Conservation (phyloP, 495 filamentous ascomycete species). For the Penicillium maclennaniae region DNA sequence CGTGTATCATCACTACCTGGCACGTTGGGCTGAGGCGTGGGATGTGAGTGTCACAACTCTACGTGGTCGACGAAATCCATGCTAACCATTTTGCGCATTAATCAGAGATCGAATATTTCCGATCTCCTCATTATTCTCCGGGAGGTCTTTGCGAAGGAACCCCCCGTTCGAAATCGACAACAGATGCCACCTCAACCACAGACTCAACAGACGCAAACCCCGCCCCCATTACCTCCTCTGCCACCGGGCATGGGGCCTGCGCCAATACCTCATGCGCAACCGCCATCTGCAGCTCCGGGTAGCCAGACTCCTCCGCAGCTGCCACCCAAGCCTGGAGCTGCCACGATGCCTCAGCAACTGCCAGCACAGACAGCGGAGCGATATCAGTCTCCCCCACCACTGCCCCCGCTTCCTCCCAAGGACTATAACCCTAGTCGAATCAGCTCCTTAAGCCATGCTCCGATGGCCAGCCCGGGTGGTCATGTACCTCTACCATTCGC, state of each 20-base stretch:
- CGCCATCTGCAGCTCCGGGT: conserved; percentile 13
- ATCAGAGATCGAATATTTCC: conserved; percentile 71
- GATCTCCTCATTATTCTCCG: conserved; percentile 80
- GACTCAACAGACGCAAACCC: conserved; percentile 40
- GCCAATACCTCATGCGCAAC: conserved; percentile 11
- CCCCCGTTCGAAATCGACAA: conserved; percentile 76
- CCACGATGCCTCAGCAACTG: conserved; percentile 17
- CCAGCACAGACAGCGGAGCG: conserved; percentile 18
- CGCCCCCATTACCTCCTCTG: conserved; percentile 65
- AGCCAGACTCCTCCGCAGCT: conserved; percentile 36
- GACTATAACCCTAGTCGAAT: conserved; percentile 22
- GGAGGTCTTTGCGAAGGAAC: conserved; percentile 90
- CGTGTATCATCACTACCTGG: conserved; percentile 93
- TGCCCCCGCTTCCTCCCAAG: conserved; percentile 43
- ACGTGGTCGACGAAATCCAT: background rate
- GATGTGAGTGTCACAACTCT: conserved; percentile 64
- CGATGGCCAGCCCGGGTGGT: conserved; percentile 10
- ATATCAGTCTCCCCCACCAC: conserved; percentile 31
- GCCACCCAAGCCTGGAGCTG: conserved; percentile 29
- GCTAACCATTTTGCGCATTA: conserved; percentile 3
- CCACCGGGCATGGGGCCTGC: conserved; percentile 56
- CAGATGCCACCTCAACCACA: conserved; percentile 37
- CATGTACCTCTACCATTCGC: conserved; percentile 17
- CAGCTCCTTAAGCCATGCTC: conserved; percentile 2
- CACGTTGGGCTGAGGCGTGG: conserved; percentile 82